Evolutionary conservation across 2,329 filamentous ascomycete species (phyloP), one percentile per base, ranked within the genome.

Genomic region (Fusarium citri): DNA sequence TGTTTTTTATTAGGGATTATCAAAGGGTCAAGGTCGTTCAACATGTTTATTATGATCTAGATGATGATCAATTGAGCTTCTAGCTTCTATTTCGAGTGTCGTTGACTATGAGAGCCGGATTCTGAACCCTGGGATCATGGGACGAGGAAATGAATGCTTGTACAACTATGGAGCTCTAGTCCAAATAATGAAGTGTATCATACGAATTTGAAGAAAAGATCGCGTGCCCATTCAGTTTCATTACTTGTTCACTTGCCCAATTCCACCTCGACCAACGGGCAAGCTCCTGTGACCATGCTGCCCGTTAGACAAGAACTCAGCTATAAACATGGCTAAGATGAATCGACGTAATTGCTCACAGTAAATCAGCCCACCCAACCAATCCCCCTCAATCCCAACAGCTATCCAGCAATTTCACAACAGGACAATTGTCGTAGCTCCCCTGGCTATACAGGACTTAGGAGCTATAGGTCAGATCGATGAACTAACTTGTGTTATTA

Each of bases 1-100:
- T 79, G 76, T 76, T 80, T 61, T 80, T 80, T 74, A 79, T 77
- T 70, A 76, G 72, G 78, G 78, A 74, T 73, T 28, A 71, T 72
- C 74, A 71, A 74, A 69, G 75, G 78, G 76, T 76, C 68, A 76
- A 74, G 78, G 77, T 76, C 76, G 76, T 77, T 69, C 69, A 72
- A 72, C 62, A 74, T 69, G 71, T 69, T 75, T 47, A 75, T 76
- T 75, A 76, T 75, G 76, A 76, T 76, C 68, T 74, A 72, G 73
- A 74, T 70, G 71, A 73, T 71, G 67, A 69, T 71, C 69, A 61
- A 59, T 71, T 66, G 66, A 76, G 74, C 74, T 73, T 65, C 64
- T 67, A 49, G 64, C 73, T 68, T 64, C 58, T 49, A 72, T 40
- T 55, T 57, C 58, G 50, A 54, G 64, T 55, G 67, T 67, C 64